These are phyloP conservation scores for Cladosporium sp. DNA, from an alignment of 2,329 filamentous ascomycete genomes.

Conservation along the genomic window DNA sequence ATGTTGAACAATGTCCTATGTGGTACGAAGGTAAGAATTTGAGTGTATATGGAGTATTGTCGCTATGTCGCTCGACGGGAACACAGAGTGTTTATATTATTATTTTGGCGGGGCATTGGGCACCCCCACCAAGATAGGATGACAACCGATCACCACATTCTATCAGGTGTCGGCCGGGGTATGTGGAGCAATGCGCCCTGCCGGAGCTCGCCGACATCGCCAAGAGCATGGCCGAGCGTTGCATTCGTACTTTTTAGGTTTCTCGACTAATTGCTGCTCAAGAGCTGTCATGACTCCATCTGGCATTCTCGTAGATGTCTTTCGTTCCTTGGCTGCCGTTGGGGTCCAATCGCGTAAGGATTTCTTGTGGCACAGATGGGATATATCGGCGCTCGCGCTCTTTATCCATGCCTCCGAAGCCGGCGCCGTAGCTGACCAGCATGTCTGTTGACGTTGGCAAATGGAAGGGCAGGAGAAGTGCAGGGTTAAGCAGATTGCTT, in stretches of 20 bases:
- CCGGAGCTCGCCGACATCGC: constrained; percentile 18
- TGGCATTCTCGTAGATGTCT: constrained; percentile 37
- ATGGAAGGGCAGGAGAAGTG: constrained; percentile 91
- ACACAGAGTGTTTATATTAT: constrained; percentile 14
- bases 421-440: constrained; percentile 91
- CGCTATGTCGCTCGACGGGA: constrained; percentile 2
- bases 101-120: background rate
- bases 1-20: constrained; percentile 30
- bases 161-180: background rate
- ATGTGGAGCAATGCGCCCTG: background rate
- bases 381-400: constrained; percentile 95
- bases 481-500: constrained; percentile 80
- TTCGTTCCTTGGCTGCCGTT: constrained; percentile 25
- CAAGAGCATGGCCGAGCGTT: background rate
- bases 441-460: constrained; percentile 95
- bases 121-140: constrained; percentile 1
- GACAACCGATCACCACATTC: too few species aligned
- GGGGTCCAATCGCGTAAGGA: constrained; percentile 80
- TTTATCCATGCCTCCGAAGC: constrained; percentile 87
- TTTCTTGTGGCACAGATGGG: constrained; percentile 90
- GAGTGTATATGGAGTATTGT: constrained; percentile 1
- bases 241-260: background rate
- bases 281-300: constrained; percentile 30
- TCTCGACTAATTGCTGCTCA: constrained; percentile 2
- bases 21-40: constrained; percentile 34